Evolutionary conservation across 257 asterid genomes (phyloP).

Genomic region (Salvia hispanica): DNA sequence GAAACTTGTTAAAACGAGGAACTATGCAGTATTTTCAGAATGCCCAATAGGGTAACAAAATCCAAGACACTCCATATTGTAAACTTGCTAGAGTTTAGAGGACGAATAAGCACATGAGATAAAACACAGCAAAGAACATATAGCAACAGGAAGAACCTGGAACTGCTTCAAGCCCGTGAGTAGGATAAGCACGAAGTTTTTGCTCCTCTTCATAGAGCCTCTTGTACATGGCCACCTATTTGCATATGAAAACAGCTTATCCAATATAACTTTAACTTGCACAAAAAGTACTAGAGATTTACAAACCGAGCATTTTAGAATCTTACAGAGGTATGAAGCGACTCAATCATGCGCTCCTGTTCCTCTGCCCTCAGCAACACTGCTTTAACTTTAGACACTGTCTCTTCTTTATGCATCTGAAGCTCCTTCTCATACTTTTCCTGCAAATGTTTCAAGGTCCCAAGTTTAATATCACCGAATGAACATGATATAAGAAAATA

Average conservation of each 20-base stretch:
- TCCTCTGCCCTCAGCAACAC: conserved; percentile 80
- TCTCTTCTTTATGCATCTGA: conserved; percentile 57
- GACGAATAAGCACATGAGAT: conserved; percentile 9
- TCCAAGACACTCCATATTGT: not conserved
- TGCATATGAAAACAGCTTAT: conserved; percentile 6
- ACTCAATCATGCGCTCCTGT: conserved; percentile 82
- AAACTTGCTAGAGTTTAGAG: conserved; percentile 21
- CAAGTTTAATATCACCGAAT: conserved; percentile 22
- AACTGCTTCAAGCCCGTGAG: conserved; percentile 43
- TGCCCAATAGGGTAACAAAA: conserved; percentile 6
- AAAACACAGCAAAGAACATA: not conserved
- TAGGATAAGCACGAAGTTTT: conserved; percentile 46
- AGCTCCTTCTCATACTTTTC: conserved; percentile 72
- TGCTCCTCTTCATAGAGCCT: conserved; percentile 84
- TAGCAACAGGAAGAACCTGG: conserved; percentile 52
- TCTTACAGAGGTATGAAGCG: conserved; percentile 88
- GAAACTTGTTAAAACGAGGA: not conserved
- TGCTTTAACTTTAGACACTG: conserved; percentile 66
- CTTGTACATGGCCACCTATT: conserved; percentile 89
- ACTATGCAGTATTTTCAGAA: not conserved
- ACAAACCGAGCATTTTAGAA: conserved; percentile 25
- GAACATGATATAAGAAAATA: not conserved
- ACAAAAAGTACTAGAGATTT: conserved; percentile 11
- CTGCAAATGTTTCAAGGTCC: conserved; percentile 41
- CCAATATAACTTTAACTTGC: not conserved